Base-by-base conservation (phyloP, 2,329 filamentous ascomycete genomes). In the Cytospora leucostoma region DNA sequence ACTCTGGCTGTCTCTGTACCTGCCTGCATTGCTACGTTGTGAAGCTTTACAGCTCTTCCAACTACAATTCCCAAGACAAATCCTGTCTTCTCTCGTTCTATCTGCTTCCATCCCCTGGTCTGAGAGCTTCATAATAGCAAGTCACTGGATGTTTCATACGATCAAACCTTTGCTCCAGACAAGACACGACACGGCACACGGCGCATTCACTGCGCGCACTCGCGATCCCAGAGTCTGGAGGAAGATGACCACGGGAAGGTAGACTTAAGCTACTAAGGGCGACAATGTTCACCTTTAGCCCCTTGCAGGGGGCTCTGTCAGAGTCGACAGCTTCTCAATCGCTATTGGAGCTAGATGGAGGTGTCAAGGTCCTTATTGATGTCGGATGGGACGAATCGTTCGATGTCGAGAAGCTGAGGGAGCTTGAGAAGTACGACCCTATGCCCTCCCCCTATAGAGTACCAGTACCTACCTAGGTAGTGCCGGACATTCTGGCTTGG, bases 381-480 rank as follows among this genome's bases (percentile, higher is more conserved):
- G 89, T 97, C 52, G 95, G 95, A 65, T 99, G 95, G 95, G 93
- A 98, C 74, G 92, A 96, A 74, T 85, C 85, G 2, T 98, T 99
- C 74, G 90, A 96, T 73, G 85, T 87, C 37, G 84, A 85, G 66
- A 90, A 92, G 80, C 85, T 99, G 59, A 88, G 88, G 70, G 91
- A 95, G 77, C 85, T 99, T 66, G 94, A 98, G 78, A 95, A 92
- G 90, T 96, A 84, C 68, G 82, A 73, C 59, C 51, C 65, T 37
- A 7, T 3, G 15, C 37, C 27, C 13, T 7, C 19, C 15, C 17
- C 19, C 44, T 21, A 47, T 10, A 21, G 19, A 19, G 44, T 47
- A 47, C 27, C 27, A 19, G 44, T 47, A 47, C 27, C 27, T n/a
- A 47, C 8, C 44, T 21, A 10, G 44, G 21, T 10, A 11, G 4